Evolutionary conservation across 148 eudicot species (phyloP).

Genomic region (Arctostaphylos glauca): DNA sequence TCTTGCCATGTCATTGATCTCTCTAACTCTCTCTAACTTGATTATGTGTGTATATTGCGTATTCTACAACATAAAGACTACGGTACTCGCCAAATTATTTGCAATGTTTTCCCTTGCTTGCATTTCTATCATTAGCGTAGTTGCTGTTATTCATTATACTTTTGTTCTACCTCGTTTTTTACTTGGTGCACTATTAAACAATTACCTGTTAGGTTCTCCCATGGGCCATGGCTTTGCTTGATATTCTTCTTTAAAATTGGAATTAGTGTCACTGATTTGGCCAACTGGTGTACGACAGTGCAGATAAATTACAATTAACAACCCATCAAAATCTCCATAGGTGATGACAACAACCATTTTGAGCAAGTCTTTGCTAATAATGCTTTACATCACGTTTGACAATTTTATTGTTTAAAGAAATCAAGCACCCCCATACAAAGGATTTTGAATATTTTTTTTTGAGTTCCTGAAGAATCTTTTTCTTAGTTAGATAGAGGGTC

Average conservation of each 20-base stretch:
- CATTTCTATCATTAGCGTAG: background rate
- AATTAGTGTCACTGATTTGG: background rate
- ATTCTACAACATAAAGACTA: background rate
- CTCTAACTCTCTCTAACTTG: background rate
- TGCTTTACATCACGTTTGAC: background rate
- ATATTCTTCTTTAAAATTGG: background rate
- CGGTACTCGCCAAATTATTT: background rate
- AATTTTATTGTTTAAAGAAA: background rate
- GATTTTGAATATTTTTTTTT: background rate
- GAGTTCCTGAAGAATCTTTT: background rate
- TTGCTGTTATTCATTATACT: background rate
- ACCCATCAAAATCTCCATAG: background rate
- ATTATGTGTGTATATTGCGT: background rate
- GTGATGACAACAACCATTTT: conserved; percentile 7
- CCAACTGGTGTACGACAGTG: background rate
- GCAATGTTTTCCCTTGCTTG: background rate
- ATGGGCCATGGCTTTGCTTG: conserved; percentile 11
- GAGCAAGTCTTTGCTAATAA: background rate
- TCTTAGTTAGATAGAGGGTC: background rate
- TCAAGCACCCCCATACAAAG: background rate
- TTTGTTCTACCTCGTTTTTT: background rate
- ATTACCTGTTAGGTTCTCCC: background rate
- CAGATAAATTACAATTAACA: background rate
- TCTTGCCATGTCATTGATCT: background rate
- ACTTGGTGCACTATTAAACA: background rate